phyloP scores from a whole-genome alignment of 257 asterid genomes.

The Solanum arcanum region DNA sequence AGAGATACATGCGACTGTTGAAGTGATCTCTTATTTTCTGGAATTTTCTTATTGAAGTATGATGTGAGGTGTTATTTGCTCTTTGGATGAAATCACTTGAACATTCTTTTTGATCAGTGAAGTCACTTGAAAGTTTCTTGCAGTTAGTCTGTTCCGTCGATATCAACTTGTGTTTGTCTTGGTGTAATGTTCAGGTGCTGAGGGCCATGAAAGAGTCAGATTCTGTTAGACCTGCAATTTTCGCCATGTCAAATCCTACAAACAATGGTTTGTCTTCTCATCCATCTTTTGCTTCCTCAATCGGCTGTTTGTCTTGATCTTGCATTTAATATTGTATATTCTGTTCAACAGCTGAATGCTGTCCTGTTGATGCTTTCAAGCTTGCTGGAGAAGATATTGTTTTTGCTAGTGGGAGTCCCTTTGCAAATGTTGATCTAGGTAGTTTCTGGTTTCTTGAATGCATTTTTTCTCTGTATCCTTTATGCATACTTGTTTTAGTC shows the following conservation, averaged over 20 bases:
- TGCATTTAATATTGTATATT: constrained; percentile 11
- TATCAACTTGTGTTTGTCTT: not conserved
- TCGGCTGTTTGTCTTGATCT: not conserved
- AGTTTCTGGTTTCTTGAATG: constrained; percentile 4
- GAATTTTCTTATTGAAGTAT: not conserved
- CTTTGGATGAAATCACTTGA: not conserved
- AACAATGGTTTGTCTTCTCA: constrained; percentile 61
- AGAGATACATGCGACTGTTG: not conserved
- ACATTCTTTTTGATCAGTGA: not conserved
- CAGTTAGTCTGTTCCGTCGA: not conserved
- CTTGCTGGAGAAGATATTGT: constrained; percentile 90
- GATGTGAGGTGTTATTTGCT: not conserved
- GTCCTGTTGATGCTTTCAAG: constrained; percentile 83
- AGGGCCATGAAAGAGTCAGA: constrained; percentile 89
- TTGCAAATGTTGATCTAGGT: constrained; percentile 88
- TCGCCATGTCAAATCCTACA: constrained; percentile 99
- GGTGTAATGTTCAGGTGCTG: constrained; percentile 54
- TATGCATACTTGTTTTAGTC: not conserved
- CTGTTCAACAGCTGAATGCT: constrained; percentile 82
- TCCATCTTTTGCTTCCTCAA: not conserved
- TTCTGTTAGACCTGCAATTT: constrained; percentile 82
- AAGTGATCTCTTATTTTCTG: not conserved
- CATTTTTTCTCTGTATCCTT: not conserved
- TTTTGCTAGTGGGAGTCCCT: constrained; percentile 97
- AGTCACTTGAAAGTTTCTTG: not conserved